Evolutionary conservation across 1,139 yeast species (phyloP).

Genomic region (Yamadazyma siamensis): DNA sequence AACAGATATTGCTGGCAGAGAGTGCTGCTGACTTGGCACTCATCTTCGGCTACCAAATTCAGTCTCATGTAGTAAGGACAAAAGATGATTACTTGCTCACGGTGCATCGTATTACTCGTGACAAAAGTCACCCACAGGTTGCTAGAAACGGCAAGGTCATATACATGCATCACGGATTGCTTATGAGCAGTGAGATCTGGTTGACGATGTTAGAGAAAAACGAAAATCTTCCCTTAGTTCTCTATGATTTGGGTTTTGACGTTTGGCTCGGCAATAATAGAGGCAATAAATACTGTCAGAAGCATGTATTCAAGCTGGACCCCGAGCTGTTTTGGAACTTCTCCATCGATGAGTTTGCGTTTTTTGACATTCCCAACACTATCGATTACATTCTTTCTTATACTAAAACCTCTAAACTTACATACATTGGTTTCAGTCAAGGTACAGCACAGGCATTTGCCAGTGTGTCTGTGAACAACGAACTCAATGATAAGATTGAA

Average conservation of each 20-base stretch:
- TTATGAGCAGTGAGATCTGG: constrained; percentile 93
- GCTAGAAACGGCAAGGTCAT: constrained; percentile 47
- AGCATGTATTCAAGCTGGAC: constrained; percentile 39
- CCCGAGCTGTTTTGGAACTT: constrained; percentile 42
- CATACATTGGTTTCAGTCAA: constrained; percentile 84
- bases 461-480: constrained; percentile 65
- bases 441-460: constrained; percentile 94
- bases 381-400: constrained; percentile 33
- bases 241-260: constrained; percentile 80
- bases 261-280: constrained; percentile 93
- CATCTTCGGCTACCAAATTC: constrained; percentile 38
- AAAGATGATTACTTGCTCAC: constrained; percentile 39
- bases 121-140: constrained; percentile 12
- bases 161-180: constrained; percentile 85
- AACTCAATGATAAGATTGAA: constrained; percentile 64
- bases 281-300: constrained; percentile 79
- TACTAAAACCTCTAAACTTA: constrained; percentile 35
- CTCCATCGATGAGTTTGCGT: constrained; percentile 46
- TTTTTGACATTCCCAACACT: constrained; percentile 45
- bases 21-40: constrained; percentile 33
- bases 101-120: constrained; percentile 28
- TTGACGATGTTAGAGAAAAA: constrained; percentile 62
- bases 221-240: constrained; percentile 67
- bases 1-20: constrained; percentile 22
- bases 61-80: constrained; percentile 37